phyloP scores from a whole-genome alignment of 768 basidiomycete genomes.

The Tricholoma hemisulphureum region DNA sequence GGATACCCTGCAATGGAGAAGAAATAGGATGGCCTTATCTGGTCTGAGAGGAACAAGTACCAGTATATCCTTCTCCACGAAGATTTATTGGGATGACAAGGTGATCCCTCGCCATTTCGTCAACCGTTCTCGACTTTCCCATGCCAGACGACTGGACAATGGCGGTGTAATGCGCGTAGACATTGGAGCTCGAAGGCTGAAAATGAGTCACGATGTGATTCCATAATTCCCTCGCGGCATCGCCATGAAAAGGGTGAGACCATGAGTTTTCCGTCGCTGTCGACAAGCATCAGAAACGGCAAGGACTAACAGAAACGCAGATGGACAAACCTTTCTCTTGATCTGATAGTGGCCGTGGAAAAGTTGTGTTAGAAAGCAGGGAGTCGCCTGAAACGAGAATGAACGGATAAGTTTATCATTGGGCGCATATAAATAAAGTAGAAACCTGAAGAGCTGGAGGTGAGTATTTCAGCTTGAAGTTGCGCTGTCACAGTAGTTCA shows the following conservation, averaged over 20 bases:
- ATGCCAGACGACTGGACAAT: slow-evolving; percentile 18
- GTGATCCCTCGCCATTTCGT: not conserved
- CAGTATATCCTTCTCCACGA: not conserved
- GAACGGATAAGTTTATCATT: too few species aligned
- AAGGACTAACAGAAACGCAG: not conserved
- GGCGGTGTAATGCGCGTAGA: not conserved
- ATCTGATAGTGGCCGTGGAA: not conserved
- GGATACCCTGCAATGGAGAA: not conserved
- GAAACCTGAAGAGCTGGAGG: too few species aligned
- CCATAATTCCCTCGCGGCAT: not conserved
- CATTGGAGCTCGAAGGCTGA: not conserved
- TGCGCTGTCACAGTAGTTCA: too few species aligned
- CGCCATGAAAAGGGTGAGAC: not conserved
- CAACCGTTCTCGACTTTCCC: slow-evolving; percentile 4
- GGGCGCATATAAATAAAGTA: too few species aligned
- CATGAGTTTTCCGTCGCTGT: not conserved
- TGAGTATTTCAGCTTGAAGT: too few species aligned
- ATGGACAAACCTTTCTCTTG: too few species aligned
- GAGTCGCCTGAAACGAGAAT: too few species aligned
- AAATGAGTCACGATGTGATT: not conserved
- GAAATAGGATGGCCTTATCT: not conserved
- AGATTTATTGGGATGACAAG: slow-evolving; percentile 18
- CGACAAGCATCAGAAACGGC: too few species aligned
- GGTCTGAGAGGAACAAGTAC: not conserved
- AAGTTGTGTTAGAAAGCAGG: not conserved